phyloP scores from a whole-genome alignment of 306 rosid species.

The Erythrophleum fordii region DNA sequence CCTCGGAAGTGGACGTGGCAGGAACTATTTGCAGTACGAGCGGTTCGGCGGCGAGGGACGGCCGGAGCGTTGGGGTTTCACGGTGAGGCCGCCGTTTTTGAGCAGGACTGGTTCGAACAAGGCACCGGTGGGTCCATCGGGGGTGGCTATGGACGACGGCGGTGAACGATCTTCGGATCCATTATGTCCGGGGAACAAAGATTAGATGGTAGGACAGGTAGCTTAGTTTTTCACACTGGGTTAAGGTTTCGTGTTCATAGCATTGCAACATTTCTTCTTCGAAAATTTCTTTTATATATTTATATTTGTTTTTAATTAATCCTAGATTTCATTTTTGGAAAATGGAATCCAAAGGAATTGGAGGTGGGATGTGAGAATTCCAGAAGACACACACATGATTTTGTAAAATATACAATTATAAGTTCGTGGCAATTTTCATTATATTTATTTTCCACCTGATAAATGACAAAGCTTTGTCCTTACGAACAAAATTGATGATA shows the following conservation, averaged over 20 bases:
- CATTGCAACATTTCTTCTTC: background rate
- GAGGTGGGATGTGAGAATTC: background rate
- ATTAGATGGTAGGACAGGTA: background rate
- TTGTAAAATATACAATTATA: background rate
- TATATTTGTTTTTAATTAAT: background rate
- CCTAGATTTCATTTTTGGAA: background rate
- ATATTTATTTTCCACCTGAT: background rate
- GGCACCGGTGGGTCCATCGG: background rate
- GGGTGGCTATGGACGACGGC: background rate
- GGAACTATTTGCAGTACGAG: background rate
- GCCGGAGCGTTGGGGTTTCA: conserved; percentile 41
- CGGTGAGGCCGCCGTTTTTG: conserved; percentile 41
- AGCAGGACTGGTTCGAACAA: conserved; percentile 27
- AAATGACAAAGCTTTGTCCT: too few relatives aligned
- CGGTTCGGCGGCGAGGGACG: background rate
- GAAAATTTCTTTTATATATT: background rate
- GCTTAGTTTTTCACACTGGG: background rate
- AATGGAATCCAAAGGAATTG: background rate
- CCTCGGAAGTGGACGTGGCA: conserved; percentile 27
- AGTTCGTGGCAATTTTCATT: background rate
- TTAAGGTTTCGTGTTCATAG: background rate
- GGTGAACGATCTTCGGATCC: conserved; percentile 47
- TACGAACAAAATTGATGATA: too few relatives aligned
- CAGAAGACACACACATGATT: background rate
- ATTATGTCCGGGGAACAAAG: conserved; percentile 10